Conservation (phyloP, 2,329 filamentous ascomycete genomes). For the Penicillium sp. region DNA sequence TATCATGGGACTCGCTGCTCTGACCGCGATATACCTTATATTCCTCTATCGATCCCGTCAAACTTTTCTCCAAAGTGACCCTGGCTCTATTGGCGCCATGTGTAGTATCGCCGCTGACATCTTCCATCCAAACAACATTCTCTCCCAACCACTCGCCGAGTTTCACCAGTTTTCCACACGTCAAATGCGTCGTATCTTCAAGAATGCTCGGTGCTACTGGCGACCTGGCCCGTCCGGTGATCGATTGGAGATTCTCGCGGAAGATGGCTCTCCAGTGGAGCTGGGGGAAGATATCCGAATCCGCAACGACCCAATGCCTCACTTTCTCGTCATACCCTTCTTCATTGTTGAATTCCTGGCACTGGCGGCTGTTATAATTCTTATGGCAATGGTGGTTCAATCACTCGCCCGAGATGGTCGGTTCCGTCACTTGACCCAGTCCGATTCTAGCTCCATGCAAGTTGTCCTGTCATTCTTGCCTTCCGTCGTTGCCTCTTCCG, state of each 20-base stretch:
- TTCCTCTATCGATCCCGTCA: constrained; percentile 33
- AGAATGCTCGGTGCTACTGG: constrained; percentile 35
- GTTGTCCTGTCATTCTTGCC: constrained; percentile 37
- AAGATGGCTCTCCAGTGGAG: constrained; percentile 33
- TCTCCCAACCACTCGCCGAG: constrained; percentile 30
- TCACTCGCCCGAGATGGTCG: constrained; percentile 34
- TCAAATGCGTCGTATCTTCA: constrained; percentile 35
- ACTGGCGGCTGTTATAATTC: constrained; percentile 34
- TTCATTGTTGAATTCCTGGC: constrained; percentile 40
- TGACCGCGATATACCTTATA: constrained; percentile 31
- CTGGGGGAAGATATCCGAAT: constrained; percentile 29
- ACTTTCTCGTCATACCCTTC: constrained; percentile 39
- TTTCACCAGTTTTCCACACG: constrained; percentile 40
- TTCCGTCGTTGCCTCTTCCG: constrained; percentile 37
- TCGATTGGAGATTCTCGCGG: constrained; percentile 33
- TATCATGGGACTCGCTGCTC: constrained; percentile 29
- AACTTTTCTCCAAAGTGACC: constrained; percentile 38
- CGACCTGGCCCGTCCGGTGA: constrained; percentile 30
- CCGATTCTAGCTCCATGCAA: constrained; percentile 36
- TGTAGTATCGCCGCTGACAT: constrained; percentile 39
- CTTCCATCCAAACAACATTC: constrained; percentile 33
- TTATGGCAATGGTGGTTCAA: constrained; percentile 34
- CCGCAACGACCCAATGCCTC: constrained; percentile 36
- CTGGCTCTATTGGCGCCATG: constrained; percentile 40
- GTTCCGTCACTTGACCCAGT: constrained; percentile 37